Percentiles rank a stretch among this genome's conserved stretches.
phyloP scores from a whole-genome alignment of 2,329 filamentous ascomycete genomes.

The Chaetomium strumarium region DNA sequence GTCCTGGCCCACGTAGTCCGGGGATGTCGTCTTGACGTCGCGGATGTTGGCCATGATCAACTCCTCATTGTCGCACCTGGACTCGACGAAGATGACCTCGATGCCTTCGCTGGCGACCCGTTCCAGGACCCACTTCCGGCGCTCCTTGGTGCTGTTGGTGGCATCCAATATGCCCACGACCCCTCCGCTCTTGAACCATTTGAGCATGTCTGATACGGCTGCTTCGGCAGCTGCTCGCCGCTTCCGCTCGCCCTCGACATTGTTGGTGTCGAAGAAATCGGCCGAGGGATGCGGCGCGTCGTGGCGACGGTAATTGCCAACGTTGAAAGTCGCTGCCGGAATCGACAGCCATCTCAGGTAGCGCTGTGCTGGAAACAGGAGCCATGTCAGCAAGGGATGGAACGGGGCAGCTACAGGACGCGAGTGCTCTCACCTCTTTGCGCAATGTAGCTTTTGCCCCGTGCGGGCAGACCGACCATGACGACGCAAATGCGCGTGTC shows the following conservation, averaged over 20 bases:
- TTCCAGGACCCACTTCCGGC: conserved; percentile 87
- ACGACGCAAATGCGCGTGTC: conserved; percentile 96
- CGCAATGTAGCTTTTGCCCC: conserved; percentile 95
- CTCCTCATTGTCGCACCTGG: conserved; percentile 91
- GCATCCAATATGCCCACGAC: conserved; percentile 92
- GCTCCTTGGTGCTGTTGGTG: conserved; percentile 88
- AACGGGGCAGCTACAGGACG: not conserved
- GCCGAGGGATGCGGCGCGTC: conserved; percentile 86
- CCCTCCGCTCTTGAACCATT: conserved; percentile 78
- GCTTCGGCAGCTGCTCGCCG: conserved; percentile 85
- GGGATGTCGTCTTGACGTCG: conserved; percentile 93
- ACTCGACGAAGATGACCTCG: conserved; percentile 93
- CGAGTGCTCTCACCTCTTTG: conserved; percentile 72
- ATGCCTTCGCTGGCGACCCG: conserved; percentile 68
- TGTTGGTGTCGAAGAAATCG: conserved; percentile 90
- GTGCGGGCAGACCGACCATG: conserved; percentile 93
- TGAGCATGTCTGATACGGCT: conserved; percentile 86
- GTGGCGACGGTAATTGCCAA: conserved; percentile 88
- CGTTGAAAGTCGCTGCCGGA: conserved; percentile 91
- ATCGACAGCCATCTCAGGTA: conserved; percentile 98
- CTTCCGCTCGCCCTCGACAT: conserved; percentile 83
- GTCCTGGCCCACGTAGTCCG: conserved; percentile 91
- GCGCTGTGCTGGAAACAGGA: conserved; percentile 60
- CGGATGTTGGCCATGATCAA: conserved; percentile 98
- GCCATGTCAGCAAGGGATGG: conserved; percentile 12